A percentile compares a stretch with the other conserved stretches of the same genome.
These are phyloP conservation scores for Candida berthetii DNA, from an alignment of 805 yeast genomes.

Conservation along the genomic window DNA sequence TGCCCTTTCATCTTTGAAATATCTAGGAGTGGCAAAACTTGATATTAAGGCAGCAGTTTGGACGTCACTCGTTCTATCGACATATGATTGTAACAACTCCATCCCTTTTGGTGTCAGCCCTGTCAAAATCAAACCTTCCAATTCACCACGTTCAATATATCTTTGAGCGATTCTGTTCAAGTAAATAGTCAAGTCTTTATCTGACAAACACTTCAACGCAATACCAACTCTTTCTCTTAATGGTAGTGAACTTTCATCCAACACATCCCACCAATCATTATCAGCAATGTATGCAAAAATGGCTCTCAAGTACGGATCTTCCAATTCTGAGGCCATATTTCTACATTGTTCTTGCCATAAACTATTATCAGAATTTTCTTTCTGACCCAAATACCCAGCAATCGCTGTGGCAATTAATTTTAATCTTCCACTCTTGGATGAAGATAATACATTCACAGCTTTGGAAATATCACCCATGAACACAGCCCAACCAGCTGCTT, in stretches of 20 bases:
- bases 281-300: conserved; percentile 92
- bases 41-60: conserved; percentile 86
- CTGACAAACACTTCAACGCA: conserved; percentile 80
- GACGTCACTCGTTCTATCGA: conserved; percentile 82
- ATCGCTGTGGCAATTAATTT: conserved; percentile 88
- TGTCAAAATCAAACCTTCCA: conserved; percentile 85
- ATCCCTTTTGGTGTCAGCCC: conserved; percentile 88
- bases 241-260: conserved; percentile 86
- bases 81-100: conserved; percentile 77
- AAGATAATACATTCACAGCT: conserved; percentile 74
- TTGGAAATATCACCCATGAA: conserved; percentile 83
- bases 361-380: conserved; percentile 32
- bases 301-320: conserved; percentile 84
- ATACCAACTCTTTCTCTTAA: conserved; percentile 85
- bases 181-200: conserved; percentile 68
- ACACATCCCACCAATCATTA: conserved; percentile 93
- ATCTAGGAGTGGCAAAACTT: conserved; percentile 78
- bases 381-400: conserved; percentile 78
- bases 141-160: conserved; percentile 73
- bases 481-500: conserved; percentile 98
- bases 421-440: conserved; percentile 65
- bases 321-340: conserved; percentile 78
- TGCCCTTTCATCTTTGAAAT: conserved; percentile 66
- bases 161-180: conserved; percentile 62
- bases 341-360: conserved; percentile 95